A percentile compares a stretch with the other conserved stretches of the same genome.
These are phyloP conservation scores for Sporothrix dimorphospora DNA, from an alignment of 2,329 filamentous ascomycete genomes.

Conservation along the genomic window DNA sequence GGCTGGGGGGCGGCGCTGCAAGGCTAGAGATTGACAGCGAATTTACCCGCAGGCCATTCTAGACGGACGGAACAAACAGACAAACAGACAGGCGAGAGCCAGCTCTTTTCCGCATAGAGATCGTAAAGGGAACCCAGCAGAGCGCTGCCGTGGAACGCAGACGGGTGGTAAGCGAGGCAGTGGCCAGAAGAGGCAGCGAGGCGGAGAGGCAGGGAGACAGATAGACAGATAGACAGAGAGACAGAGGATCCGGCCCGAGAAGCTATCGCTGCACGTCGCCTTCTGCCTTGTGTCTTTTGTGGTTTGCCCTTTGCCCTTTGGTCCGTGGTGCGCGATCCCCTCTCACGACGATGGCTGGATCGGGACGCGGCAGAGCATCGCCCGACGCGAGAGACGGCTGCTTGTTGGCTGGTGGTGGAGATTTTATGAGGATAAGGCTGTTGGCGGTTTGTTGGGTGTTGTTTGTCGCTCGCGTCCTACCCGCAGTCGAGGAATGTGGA, in stretches of 20 bases:
- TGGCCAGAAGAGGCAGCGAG: neutral
- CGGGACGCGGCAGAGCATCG: constrained; percentile 25
- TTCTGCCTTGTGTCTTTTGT: neutral
- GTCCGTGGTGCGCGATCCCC: neutral
- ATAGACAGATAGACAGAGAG: neutral
- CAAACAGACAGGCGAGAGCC: constrained; percentile 5
- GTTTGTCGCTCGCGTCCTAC: neutral
- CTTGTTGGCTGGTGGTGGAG: neutral
- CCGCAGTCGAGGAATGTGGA: neutral
- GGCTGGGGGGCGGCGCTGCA: neutral
- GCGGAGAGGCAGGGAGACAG: neutral
- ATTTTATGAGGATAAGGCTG: neutral
- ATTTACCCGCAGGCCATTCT: constrained; percentile 27
- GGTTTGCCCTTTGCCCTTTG: neutral
- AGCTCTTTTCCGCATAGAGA: constrained; percentile 1
- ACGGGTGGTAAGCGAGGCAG: constrained; percentile 3
- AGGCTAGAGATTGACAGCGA: constrained; percentile 20
- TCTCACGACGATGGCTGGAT: constrained; percentile 24
- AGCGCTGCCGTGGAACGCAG: constrained; percentile 25
- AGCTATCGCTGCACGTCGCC: constrained; percentile 7
- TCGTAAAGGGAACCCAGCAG: neutral
- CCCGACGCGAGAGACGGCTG: constrained; percentile 11
- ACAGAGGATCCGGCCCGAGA: neutral
- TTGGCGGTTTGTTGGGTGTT: neutral
- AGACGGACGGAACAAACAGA: neutral